Evolutionary conservation across 306 rosid species (phyloP).

Genomic region (Argentina anserina): DNA sequence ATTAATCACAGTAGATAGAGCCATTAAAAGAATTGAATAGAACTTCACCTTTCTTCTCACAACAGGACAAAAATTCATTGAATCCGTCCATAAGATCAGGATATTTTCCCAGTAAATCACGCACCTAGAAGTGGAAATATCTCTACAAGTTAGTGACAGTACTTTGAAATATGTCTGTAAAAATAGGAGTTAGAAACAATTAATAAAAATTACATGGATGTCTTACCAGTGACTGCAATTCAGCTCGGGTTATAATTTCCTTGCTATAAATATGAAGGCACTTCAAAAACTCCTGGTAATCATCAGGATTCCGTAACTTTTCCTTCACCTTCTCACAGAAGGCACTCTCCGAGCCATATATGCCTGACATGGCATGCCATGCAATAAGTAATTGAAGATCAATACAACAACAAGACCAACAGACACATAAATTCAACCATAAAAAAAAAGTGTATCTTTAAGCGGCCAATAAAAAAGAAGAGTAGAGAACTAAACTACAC

Average conservation of each 20-base stretch:
- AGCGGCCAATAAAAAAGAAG: not conserved
- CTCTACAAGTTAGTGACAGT: conserved; percentile 23
- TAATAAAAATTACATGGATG: not conserved
- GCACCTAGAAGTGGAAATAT: conserved; percentile 52
- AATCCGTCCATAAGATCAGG: conserved; percentile 87
- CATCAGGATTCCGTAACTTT: conserved; percentile 68
- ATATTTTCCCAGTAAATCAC: conserved; percentile 79
- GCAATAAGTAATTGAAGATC: conserved; percentile 11
- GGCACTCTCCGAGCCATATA: conserved; percentile 69
- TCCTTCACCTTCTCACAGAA: conserved; percentile 90
- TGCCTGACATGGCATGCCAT: conserved; percentile 51
- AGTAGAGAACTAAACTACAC: too few relatives aligned
- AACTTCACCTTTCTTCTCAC: conserved; percentile 87
- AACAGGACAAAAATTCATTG: conserved; percentile 77
- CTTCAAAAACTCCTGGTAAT: conserved; percentile 95
- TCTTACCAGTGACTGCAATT: conserved; percentile 85
- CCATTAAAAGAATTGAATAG: conserved; percentile 25
- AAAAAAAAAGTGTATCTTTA: not conserved
- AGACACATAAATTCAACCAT: not conserved
- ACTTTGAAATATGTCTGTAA: conserved; percentile 9
- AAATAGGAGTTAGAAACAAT: not conserved
- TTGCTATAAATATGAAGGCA: conserved; percentile 92
- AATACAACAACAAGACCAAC: not conserved
- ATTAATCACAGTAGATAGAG: conserved; percentile 20
- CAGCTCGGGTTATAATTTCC: conserved; percentile 84